Conservation (phyloP, 768 basidiomycete genomes). For the Amanita exitialis region DNA sequence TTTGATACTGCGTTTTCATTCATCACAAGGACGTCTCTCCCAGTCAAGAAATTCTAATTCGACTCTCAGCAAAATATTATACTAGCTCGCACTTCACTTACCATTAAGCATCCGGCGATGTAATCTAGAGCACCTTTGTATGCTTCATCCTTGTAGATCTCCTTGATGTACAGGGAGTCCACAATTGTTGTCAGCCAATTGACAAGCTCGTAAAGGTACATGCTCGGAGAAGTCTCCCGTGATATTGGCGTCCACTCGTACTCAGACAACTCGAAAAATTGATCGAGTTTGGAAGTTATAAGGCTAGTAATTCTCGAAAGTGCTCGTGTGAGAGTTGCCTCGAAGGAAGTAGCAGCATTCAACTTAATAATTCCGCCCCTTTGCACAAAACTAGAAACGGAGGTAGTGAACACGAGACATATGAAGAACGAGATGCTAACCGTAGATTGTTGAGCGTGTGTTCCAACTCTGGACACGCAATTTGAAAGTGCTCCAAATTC, state of each 20-base stretch:
- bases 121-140: conserved; percentile 85
- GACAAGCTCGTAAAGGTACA: conserved; percentile 90
- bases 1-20: conserved; percentile 89
- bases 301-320: conserved; percentile 68
- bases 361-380: conserved; percentile 75
- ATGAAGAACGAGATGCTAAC: conserved; percentile 23
- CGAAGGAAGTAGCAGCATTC: conserved; percentile 53
- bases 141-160: conserved; percentile 79
- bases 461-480: conserved; percentile 77
- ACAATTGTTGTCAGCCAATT: conserved; percentile 97
- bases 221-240: conserved; percentile 73
- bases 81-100: conserved; percentile 24
- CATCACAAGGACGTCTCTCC: conserved; percentile 63
- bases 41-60: conserved; percentile 64
- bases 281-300: conserved; percentile 87
- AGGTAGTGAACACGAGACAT: background rate
- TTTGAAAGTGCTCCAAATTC: conserved; percentile 88
- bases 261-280: conserved; percentile 91
- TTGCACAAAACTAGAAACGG: conserved; percentile 56
- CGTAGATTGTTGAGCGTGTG: conserved; percentile 75
- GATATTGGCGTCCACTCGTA: conserved; percentile 84
- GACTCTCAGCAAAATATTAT: background rate
- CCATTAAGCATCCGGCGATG: conserved; percentile 84
- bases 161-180: conserved; percentile 78
- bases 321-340: conserved; percentile 56